Evolutionary conservation across 257 asterid genomes (phyloP), one percentile per base, ranked within the genome.

Genomic region (Cruciata laevipes): DNA sequence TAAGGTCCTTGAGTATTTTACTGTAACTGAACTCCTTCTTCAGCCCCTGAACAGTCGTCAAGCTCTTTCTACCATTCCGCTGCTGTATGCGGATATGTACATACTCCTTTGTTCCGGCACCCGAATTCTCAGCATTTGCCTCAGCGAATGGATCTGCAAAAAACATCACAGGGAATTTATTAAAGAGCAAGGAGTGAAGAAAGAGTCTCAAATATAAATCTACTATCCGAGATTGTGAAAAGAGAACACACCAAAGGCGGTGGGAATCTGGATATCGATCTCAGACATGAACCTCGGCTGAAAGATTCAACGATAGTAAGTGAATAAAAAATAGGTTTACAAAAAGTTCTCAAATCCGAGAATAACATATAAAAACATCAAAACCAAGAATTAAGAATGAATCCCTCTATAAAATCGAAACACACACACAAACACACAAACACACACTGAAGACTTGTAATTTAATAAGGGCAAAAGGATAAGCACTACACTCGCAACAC

Each of bases 1-100:
- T 86, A 27, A 89, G 89, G 77, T 89, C 96, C 76, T 89, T 89
- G 69, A 89, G 96, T 71, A 89, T 89, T 71, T 86, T 89, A 21
- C 72, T 86, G 68, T 86, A 89, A 83, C 95, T 86, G 86, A 86
- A 89, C 49, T 89, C 96, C 76, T 89, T 86, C 74, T 84, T 88
- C 76, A 88, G 78, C 4, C 96, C 96, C 70, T 89, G 96, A 71
- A 89, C 94, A 1, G 96, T 89, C 3, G 96, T 89, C 84, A 89
- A 83, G 75, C 96, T 81, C 77, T 89, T 89, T 80, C 96, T 72
- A 76, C 96, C 95, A 76, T 86, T 89, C 18, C 96, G 86, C 79
- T 89, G 96, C 74, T 89, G 96, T 64, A 84, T 73, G 6, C 95
- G 95, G 53, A 89, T 89, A 65, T 89, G 96, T 74, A 89, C 94